Evolutionary conservation across 1,284 basidiomycete genomes (phyloP).

Genomic region (Ganoderma lucidum): DNA sequence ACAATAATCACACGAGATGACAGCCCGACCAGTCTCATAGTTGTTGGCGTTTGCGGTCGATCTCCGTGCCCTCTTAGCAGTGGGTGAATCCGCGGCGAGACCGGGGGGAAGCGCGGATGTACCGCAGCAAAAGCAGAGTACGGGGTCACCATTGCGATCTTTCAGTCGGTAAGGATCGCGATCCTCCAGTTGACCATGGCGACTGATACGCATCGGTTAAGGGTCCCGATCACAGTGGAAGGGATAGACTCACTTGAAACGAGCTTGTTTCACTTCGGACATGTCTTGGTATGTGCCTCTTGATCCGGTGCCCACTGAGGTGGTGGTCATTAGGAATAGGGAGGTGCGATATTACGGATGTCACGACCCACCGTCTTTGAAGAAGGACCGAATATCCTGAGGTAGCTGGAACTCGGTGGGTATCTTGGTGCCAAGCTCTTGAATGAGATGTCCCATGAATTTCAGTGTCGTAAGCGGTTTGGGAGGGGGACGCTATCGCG

Average conservation of each 20-base stretch:
- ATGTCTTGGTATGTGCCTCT: slow-evolving; percentile 83
- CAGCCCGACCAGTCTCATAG: slow-evolving; percentile 68
- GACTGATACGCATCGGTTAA: slow-evolving; percentile 56
- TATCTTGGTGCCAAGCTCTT: slow-evolving; percentile 67
- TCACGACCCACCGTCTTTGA: slow-evolving; percentile 78
- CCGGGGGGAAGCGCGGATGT: slow-evolving; percentile 74
- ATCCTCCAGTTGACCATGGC: slow-evolving; percentile 89
- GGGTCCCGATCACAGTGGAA: slow-evolving; percentile 32
- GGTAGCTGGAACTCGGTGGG: slow-evolving; percentile 91
- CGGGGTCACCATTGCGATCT: slow-evolving; percentile 83
- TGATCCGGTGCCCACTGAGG: slow-evolving; percentile 72
- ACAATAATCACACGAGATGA: slow-evolving; percentile 97
- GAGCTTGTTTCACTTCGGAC: slow-evolving; percentile 78
- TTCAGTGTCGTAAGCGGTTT: slow-evolving; percentile 61
- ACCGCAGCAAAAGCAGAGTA: slow-evolving; percentile 92
- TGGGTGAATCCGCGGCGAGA: slow-evolving; percentile 56
- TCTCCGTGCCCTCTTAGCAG: slow-evolving; percentile 61
- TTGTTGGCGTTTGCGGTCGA: slow-evolving; percentile 39
- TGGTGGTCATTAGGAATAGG: slow-evolving; percentile 25
- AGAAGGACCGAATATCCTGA: slow-evolving; percentile 87
- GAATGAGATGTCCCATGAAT: slow-evolving; percentile 74
- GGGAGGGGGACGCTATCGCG: slow-evolving; percentile 65
- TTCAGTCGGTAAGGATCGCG: slow-evolving; percentile 90
- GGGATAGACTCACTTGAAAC: slow-evolving; percentile 71
- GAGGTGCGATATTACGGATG: slow-evolving; percentile 14